These are phyloP conservation scores for Penicillium goetzii DNA, from an alignment of 495 filamentous ascomycete genomes.

Conservation along the genomic window DNA sequence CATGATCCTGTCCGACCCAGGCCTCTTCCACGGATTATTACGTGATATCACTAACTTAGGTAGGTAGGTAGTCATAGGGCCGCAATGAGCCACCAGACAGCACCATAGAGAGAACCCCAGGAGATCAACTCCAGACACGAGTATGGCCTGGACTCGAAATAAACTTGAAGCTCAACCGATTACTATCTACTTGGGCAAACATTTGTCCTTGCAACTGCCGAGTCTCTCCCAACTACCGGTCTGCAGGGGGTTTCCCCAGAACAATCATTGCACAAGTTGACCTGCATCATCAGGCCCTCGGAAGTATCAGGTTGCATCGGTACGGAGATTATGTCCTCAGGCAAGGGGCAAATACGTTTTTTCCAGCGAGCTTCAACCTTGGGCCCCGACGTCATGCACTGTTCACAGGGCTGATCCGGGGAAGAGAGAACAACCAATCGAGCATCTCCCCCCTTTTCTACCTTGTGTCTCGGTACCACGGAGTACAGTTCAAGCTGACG, in stretches of 20 bases:
- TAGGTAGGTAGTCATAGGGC: neutral
- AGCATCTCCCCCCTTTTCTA: conserved; percentile 11
- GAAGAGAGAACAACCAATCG: neutral
- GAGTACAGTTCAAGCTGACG: neutral
- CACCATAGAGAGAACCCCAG: neutral
- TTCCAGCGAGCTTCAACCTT: neutral
- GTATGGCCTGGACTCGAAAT: neutral
- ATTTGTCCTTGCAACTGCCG: neutral
- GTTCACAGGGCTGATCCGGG: conserved; percentile 23
- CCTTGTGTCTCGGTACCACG: too few species aligned
- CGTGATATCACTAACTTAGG: neutral
- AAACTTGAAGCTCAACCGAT: neutral
- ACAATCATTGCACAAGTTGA: neutral
- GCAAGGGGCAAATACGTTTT: conserved; percentile 8
- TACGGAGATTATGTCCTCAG: conserved; percentile 1
- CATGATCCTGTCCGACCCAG: neutral
- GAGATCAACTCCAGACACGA: neutral
- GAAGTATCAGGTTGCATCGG: neutral
- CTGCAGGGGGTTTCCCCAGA: neutral
- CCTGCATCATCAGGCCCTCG: conserved; percentile 1
- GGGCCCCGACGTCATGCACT: conserved; percentile 26
- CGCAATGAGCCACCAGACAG: neutral
- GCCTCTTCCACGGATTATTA: neutral
- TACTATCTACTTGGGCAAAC: neutral
- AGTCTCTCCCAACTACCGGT: neutral